Conservation (phyloP, 352 stramenopile genomes). For the Peronospora farinosa region DNA sequence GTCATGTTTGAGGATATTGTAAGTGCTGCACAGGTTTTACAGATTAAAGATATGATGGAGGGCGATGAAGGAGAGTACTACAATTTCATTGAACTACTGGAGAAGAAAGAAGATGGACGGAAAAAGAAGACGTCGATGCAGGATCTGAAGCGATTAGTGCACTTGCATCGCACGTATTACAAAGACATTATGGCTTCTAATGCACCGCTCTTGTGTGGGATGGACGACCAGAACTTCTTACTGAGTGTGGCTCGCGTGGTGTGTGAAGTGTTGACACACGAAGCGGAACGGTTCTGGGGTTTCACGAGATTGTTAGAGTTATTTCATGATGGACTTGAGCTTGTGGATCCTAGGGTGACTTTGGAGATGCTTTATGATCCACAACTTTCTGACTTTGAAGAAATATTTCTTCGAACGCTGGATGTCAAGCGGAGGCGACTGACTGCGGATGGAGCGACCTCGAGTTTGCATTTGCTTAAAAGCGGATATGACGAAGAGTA, state of each 20-base stretch:
- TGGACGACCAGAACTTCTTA: conserved; percentile 39
- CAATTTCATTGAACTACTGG: conserved; percentile 24
- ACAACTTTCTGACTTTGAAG: conserved; percentile 47
- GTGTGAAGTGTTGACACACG: conserved; percentile 33
- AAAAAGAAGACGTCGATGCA: conserved; percentile 11
- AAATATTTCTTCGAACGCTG: conserved; percentile 57
- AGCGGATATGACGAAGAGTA: conserved; percentile 21
- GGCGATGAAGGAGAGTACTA: conserved; percentile 16
- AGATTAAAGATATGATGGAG: conserved; percentile 20
- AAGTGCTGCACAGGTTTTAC: conserved; percentile 41
- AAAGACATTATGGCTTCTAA: conserved; percentile 27
- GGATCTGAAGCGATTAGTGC: conserved; percentile 25
- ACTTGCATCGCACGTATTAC: conserved; percentile 45
- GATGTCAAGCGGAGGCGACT: conserved; percentile 37
- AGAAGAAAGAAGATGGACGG: conserved; percentile 1
- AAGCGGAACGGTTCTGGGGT: conserved; percentile 68
- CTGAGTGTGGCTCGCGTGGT: conserved; percentile 32
- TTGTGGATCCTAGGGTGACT: conserved; percentile 40
- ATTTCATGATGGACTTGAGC: conserved; percentile 42
- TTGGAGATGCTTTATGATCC: conserved; percentile 35
- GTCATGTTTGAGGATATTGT: conserved; percentile 66
- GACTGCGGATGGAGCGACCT: conserved; percentile 19
- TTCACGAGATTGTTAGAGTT: conserved; percentile 52
- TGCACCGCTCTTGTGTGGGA: conserved; percentile 24
- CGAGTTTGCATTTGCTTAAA: conserved; percentile 23